Percentiles rank a stretch among this genome's conserved stretches.
These are phyloP conservation scores for Parmales sp. DNA, from an alignment of 108 stramenopile genomes.

Conservation along the genomic window DNA sequence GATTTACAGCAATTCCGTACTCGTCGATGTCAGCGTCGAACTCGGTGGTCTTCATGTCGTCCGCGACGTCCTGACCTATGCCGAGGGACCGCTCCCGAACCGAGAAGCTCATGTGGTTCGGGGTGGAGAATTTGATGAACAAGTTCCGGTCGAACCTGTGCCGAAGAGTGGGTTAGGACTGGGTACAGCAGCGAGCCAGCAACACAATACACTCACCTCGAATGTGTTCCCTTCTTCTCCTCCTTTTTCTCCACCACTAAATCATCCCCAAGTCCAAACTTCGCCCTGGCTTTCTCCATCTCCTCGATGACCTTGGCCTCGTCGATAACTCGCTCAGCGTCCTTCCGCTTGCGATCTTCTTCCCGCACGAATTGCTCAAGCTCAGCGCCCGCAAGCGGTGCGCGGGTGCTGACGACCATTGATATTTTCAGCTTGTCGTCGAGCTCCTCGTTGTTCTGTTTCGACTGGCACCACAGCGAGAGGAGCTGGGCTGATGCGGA, in stretches of 20 bases:
- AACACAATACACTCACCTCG: too few relatives aligned
- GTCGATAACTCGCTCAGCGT: too few relatives aligned
- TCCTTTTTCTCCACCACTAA: too few relatives aligned
- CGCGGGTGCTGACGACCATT: slow-evolving; percentile 52
- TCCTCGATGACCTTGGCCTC: too few relatives aligned
- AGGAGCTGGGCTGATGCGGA: slow-evolving; percentile 63
- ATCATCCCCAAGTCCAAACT: too few relatives aligned
- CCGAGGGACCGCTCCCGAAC: slow-evolving; percentile 68
- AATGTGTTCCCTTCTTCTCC: too few relatives aligned
- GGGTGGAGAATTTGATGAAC: slow-evolving; percentile 81
- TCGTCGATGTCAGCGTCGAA: slow-evolving; percentile 67
- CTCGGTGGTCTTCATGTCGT: not conserved
- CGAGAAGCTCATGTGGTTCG: slow-evolving; percentile 73
- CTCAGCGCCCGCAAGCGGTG: slow-evolving; percentile 58
- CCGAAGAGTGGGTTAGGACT: too few relatives aligned
- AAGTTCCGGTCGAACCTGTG: slow-evolving; percentile 68
- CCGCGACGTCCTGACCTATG: not conserved
- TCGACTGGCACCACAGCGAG: slow-evolving; percentile 59
- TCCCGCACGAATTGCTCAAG: slow-evolving; percentile 50
- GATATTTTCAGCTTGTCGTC: slow-evolving; percentile 60
- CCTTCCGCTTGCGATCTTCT: too few relatives aligned
- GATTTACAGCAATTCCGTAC: slow-evolving; percentile 74
- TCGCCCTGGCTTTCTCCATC: too few relatives aligned
- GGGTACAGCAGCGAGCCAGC: too few relatives aligned
- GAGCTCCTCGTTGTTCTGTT: slow-evolving; percentile 64